Base-by-base conservation (phyloP, 768 basidiomycete species). In the Scleroderma citrinum region DNA sequence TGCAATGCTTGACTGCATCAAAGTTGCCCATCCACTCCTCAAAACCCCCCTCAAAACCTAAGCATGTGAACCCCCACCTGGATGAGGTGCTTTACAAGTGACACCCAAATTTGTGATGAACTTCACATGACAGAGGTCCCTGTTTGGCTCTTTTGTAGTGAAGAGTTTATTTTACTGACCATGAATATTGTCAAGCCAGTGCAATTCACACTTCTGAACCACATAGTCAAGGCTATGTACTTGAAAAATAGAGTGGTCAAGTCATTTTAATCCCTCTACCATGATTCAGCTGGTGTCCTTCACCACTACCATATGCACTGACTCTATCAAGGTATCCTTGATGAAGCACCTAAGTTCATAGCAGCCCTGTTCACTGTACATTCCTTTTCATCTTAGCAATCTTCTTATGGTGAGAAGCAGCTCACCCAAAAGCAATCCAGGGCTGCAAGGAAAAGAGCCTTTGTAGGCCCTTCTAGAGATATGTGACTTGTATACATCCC, bases 11-110 rank as follows among this genome's bases (percentile, higher is more conserved):
- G 52, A 53, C 7, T 53, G 20, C 4, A 6, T 53, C n/a, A 19
- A 53, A 24, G 40, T 50, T 17, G 44, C 42, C 6, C 23, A 41
- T 26, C 48, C 44, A n/a, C 47, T 31, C 34, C 26, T 46, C 16
- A 17, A 21, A 8, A 7, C 47, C 48, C 20, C n/a, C 29, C 20
- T 49, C 3, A 14, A 6, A 14, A 30, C 23, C 32, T 14, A 31
- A 16, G n/a, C 8, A 23, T 5, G 20, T 31, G 5, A 19, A 41
- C 32, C 10, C 10, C 2, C 10, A 19, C 7, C 4, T 57, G 50
- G 53, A 55, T 57, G 50, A 54, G 56, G 1, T 46, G 31, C 13
- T 57, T 57, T 12, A 52, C 54, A 3, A 24, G 5, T 2, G 30
- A 50, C 24, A 40, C 19, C 0, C 36, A 38, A 17, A 17, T 32